These are phyloP conservation scores for Candida ascalaphidarum DNA, from an alignment of 805 yeast genomes.

Conservation along the genomic window DNA sequence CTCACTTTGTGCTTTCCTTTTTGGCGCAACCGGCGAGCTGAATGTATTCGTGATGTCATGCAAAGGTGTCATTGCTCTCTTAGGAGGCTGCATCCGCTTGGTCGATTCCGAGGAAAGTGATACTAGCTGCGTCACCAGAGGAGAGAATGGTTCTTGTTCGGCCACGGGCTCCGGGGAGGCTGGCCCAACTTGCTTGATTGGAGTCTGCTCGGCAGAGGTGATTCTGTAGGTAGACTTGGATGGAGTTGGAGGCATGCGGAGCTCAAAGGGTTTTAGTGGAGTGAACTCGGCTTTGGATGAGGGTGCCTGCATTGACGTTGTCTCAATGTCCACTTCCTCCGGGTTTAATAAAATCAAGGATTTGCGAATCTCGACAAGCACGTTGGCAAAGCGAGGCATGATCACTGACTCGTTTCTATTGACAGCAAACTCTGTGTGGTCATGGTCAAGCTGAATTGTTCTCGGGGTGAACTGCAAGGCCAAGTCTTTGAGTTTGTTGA, in stretches of 20 bases:
- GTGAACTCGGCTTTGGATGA: not conserved
- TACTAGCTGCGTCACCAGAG: too few relatives aligned
- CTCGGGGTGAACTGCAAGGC: conserved; percentile 12
- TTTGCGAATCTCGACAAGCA: conserved; percentile 67
- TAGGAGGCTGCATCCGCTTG: conserved; percentile 1
- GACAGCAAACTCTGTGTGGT: conserved; percentile 48
- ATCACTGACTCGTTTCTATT: conserved; percentile 54
- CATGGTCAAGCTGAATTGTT: conserved; percentile 31
- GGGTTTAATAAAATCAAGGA: conserved; percentile 47
- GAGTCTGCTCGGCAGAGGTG: conserved; percentile 13
- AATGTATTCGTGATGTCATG: conserved; percentile 17
- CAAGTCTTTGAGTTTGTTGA: conserved; percentile 10
- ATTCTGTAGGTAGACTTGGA: conserved; percentile 5
- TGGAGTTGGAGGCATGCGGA: conserved; percentile 2
- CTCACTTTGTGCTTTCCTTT: conserved; percentile 23
- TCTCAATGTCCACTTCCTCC: conserved; percentile 32
- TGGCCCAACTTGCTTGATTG: too few relatives aligned
- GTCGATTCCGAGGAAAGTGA: too few relatives aligned
- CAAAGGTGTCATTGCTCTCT: conserved; percentile 12
- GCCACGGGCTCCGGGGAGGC: too few relatives aligned
- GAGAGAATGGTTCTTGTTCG: too few relatives aligned
- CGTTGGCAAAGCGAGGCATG: conserved; percentile 55
- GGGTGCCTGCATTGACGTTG: conserved; percentile 36
- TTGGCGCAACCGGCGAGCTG: conserved; percentile 8
- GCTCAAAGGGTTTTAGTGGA: conserved; percentile 4